Evolutionary conservation across 2,329 filamentous ascomycete genomes (phyloP).

Genomic region (Colletotrichum sp.): DNA sequence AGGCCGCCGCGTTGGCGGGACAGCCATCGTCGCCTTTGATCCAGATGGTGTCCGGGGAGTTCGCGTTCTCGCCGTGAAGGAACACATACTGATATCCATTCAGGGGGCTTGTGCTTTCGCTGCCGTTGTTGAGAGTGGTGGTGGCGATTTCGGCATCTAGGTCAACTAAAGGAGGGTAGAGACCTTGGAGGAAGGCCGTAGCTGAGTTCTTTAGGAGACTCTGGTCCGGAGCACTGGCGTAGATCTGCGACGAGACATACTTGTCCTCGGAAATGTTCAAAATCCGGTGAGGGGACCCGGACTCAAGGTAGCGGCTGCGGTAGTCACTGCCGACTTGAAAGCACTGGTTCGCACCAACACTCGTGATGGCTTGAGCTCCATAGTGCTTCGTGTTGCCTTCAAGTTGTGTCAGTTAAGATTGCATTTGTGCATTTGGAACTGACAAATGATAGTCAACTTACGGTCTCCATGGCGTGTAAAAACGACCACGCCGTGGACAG

Average conservation of each 20-base stretch:
- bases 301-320: slow-evolving; percentile 26
- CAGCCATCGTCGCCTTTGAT: slow-evolving; percentile 41
- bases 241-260: slow-evolving; percentile 35
- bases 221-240: slow-evolving; percentile 35
- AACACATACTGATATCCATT: slow-evolving; percentile 39
- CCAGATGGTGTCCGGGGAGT: slow-evolving; percentile 39
- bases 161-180: slow-evolving; percentile 36
- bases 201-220: slow-evolving; percentile 38
- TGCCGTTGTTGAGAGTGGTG: slow-evolving; percentile 31
- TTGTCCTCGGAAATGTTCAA: slow-evolving; percentile 36
- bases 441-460: slow-evolving; percentile 18
- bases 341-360: slow-evolving; percentile 36
- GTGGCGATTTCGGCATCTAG: slow-evolving; percentile 29
- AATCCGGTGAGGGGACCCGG: slow-evolving; percentile 31
- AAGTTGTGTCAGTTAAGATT: background rate
- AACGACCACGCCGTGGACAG: slow-evolving; percentile 36
- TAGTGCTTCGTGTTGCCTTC: slow-evolving; percentile 40
- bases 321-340: slow-evolving; percentile 30
- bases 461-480: slow-evolving; percentile 39
- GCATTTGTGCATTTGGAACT: no score
- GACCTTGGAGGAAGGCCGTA: slow-evolving; percentile 38
- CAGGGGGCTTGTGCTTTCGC: slow-evolving; percentile 19
- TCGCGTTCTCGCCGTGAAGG: slow-evolving; percentile 31
- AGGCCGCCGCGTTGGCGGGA: slow-evolving; percentile 29
- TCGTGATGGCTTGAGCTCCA: slow-evolving; percentile 34